Conservation (phyloP, 2,329 filamentous ascomycete species). For the Neopestalotiopsis sp. region DNA sequence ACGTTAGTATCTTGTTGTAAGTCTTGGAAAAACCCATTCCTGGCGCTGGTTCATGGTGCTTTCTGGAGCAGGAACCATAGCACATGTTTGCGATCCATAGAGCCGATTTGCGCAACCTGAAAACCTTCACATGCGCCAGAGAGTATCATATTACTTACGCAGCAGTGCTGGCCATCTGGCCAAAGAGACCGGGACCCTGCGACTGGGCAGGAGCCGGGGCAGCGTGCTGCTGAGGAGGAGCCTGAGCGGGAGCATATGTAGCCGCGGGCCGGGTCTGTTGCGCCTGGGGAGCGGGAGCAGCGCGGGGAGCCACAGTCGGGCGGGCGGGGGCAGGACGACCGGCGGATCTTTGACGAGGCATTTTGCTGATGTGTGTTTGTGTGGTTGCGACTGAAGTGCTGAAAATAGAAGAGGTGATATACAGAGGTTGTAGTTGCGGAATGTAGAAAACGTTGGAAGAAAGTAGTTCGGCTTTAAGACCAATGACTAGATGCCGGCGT, state of each 20-base stretch:
- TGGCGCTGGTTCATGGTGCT: too few relatives aligned
- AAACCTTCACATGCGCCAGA: slow-evolving; percentile 9
- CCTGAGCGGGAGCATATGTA: slow-evolving; percentile 60
- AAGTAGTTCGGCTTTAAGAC: slow-evolving; percentile 11
- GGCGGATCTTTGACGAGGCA: slow-evolving; percentile 81
- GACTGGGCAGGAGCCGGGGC: slow-evolving; percentile 55
- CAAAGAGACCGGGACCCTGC: slow-evolving; percentile 84
- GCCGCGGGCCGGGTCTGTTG: slow-evolving; percentile 74
- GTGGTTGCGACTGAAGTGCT: not conserved
- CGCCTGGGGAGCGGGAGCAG: slow-evolving; percentile 52
- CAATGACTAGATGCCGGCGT: not conserved
- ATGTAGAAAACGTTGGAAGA: not conserved
- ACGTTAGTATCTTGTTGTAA: not conserved
- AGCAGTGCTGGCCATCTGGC: slow-evolving; percentile 96
- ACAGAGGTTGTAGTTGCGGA: not conserved
- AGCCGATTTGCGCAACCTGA: not conserved
- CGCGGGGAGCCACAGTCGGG: slow-evolving; percentile 67
- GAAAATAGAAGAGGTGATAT: not conserved
- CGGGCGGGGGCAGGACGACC: slow-evolving; percentile 61
- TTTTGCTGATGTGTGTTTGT: slow-evolving; percentile 44
- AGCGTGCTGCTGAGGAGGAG: slow-evolving; percentile 56
- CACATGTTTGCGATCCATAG: not conserved
- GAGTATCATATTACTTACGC: slow-evolving; percentile 70
- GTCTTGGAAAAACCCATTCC: too few relatives aligned
- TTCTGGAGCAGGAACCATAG: not conserved